Base-by-base conservation (phyloP, 345 rosid species). In the Lepidium sativum region DNA sequence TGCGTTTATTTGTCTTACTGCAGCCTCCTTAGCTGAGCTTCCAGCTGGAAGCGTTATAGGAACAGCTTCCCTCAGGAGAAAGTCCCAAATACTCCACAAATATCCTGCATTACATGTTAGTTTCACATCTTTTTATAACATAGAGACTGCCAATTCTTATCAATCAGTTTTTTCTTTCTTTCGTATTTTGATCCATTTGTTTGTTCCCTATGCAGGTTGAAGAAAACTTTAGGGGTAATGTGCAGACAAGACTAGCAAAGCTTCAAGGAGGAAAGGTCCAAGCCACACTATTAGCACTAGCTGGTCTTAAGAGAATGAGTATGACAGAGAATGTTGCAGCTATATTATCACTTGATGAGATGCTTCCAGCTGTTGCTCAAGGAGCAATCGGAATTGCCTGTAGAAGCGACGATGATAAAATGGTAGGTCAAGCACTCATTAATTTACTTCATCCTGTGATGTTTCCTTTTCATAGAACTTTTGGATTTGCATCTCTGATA, bases 341-440 rank as follows among this genome's bases (percentile, higher is more conserved):
- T 29, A 67, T 82, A 60, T 87, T 94, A 52, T 69, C 97, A 18
- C 76, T 90, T 1, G 87, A 90, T 54, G 96, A 90, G 60, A 94
- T 94, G 97, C 97, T 94, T 67, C 99, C 99, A 8, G 99, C 99
- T 41, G 99, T 94, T 83, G 99, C 99, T 61, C 99, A 94, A 76
- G 99, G 99, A 20, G 99, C 99, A 7, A 94, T 94, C 52, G 99
- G 99, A 64, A 90, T 94, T 69, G 97, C 99, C 29, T 90, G 99
- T 73, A 80, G 96, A 75, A 85, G 65, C 23, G 71, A 75, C 69
- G 92, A 94, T 44, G 86, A 85, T 51, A 94, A 81, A 84, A 94
- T 90, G 95, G 99, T 94, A 67, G 27, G 72, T 58, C 49, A 40
- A 52, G 14, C 23, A 58, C 63, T 53, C 44, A 42, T 53, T 61